Evolutionary conservation across 164 flowering plant genomes (phyloP).

Genomic region (Euptelea pleiosperma): DNA sequence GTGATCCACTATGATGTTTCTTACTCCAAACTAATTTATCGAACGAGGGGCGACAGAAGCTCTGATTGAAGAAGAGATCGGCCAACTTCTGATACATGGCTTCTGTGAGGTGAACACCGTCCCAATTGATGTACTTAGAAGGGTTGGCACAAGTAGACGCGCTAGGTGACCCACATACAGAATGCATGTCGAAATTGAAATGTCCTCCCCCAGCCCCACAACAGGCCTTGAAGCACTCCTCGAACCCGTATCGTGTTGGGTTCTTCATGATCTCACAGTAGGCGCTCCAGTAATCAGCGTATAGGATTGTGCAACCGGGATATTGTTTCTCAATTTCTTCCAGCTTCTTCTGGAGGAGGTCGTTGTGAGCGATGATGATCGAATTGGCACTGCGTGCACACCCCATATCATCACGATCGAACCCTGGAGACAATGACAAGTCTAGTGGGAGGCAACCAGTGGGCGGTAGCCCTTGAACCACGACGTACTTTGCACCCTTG

Average conservation of each 20-base stretch:
- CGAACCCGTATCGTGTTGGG: constrained; percentile 20
- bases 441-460: constrained; percentile 40
- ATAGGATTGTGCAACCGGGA: constrained; percentile 17
- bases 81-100: constrained; percentile 40
- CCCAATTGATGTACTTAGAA: constrained; percentile 36
- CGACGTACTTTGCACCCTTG: constrained; percentile 40
- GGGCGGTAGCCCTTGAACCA: constrained; percentile 53
- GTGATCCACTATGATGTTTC: too few species aligned
- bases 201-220: constrained; percentile 33
- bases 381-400: constrained; percentile 29
- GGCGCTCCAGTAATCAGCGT: constrained; percentile 49
- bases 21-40: neutral
- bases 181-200: constrained; percentile 26
- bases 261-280: constrained; percentile 23
- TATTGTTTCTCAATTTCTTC: constrained; percentile 7
- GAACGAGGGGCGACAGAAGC: constrained; percentile 37
- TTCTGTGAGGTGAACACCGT: constrained; percentile 50
- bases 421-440: constrained; percentile 8
- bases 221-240: constrained; percentile 45
- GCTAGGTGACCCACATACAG: constrained; percentile 27
- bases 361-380: constrained; percentile 29
- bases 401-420: constrained; percentile 32
- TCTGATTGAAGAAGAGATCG: constrained; percentile 32
- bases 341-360: constrained; percentile 31
- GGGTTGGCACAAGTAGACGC: constrained; percentile 33